Evolutionary conservation across 2,329 filamentous ascomycete genomes (phyloP), one percentile per base, ranked within the genome.

Genomic region (Colletotrichum tofieldiae): DNA sequence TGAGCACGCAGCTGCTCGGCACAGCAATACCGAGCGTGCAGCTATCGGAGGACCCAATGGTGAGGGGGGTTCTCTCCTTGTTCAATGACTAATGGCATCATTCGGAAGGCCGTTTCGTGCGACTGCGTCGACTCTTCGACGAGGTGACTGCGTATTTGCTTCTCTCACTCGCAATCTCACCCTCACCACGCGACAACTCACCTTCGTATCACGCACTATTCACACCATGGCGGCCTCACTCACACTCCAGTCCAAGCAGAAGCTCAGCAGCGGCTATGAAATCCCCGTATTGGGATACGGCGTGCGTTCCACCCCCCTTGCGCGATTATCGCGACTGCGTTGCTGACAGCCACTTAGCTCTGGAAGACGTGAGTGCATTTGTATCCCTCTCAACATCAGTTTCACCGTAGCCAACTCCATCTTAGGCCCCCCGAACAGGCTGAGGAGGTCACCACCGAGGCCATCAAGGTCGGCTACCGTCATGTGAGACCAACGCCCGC

Each of bases 211-310:
- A 54, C 20, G 23, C 29, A 11, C 3, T 2, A 39, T 41, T 9
- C 12, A 32, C 56, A 72, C 5, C 60, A 89, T 89, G 87, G 79
- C 86, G 3, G 77, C 84, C 41, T 37, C 65, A 6, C 81, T 88
- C 69, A 84, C 75, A 14, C 79, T 89, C 70, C 78, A 83, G 56
- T 88, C 86, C 8, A 84, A 82, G 20, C 75, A 85, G 76, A 89
- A 88, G 82, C 84, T 90, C 68, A 86, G 85, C 76, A 90, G 86
- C 77, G 88, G 88, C 75, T 83, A 87, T 73, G 83, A 86, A 64
- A 83, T 90, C 2, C 88, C 88, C 1, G 80, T 81, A 11, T 79
- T 90, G 26, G 88, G 88, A 56, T 90, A 86, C 72, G 88, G 88
- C 63, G 88, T 89, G 82, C 76, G 87, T 81, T 29, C 29, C 37